Percentiles rank a stretch among this genome's conserved stretches.
phyloP scores from a whole-genome alignment of 495 filamentous ascomycete species.

The Trichoderma gamsii region DNA sequence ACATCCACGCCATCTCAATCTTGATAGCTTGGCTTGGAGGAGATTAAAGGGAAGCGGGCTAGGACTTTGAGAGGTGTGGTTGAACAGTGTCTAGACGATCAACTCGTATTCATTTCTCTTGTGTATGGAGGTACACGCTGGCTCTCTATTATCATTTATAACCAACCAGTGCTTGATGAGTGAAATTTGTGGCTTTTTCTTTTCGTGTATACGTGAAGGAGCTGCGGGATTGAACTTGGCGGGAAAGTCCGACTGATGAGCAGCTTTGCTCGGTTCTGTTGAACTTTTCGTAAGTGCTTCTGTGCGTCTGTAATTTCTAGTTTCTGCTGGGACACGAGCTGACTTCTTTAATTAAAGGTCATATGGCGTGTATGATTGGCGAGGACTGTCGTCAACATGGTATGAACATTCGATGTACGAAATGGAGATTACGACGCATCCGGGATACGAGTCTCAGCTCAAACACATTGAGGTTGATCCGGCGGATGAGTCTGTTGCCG shows the following conservation, averaged over 20 bases:
- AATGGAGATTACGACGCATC: not conserved
- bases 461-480: not conserved
- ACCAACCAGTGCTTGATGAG: too few relatives aligned
- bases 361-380: too few relatives aligned
- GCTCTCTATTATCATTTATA: too few relatives aligned
- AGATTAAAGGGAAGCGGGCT: not conserved
- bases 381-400: not conserved
- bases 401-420: not conserved
- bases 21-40: not conserved
- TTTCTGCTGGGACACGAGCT: too few relatives aligned
- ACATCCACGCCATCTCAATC: not conserved
- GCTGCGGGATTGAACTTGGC: too few relatives aligned
- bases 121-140: not conserved
- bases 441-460: not conserved
- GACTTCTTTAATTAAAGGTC: too few relatives aligned
- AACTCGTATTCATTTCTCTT: conserved; percentile 4
- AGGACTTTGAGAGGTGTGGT: not conserved
- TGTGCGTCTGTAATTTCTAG: too few relatives aligned
- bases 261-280: too few relatives aligned
- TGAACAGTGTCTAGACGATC: not conserved
- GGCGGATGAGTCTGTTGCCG: not conserved
- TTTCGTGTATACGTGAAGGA: too few relatives aligned
- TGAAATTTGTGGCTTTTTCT: too few relatives aligned
- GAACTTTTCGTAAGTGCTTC: too few relatives aligned
- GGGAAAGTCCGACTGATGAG: too few relatives aligned